These are phyloP conservation scores for Flueggea neowawraea DNA, from an alignment of 441 rosid genomes.

Conservation along the genomic window DNA sequence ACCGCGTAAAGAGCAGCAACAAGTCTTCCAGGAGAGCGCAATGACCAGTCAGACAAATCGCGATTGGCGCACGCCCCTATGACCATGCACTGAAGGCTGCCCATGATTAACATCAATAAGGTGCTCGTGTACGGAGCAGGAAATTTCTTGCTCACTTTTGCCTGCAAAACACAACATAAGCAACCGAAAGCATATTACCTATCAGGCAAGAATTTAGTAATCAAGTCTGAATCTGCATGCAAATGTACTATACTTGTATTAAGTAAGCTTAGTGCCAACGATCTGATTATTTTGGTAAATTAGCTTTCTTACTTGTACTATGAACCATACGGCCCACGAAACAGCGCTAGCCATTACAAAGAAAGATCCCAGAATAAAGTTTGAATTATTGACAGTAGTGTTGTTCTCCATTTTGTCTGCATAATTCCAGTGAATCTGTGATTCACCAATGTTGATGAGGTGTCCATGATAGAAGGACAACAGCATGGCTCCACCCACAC, in stretches of 20 bases:
- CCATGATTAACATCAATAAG: constrained; percentile 68
- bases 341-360: constrained; percentile 53
- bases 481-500: constrained; percentile 94
- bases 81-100: constrained; percentile 54
- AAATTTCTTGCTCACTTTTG: constrained; percentile 52
- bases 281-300: no score
- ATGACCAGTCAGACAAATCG: constrained; percentile 54
- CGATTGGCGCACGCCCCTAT: constrained; percentile 43
- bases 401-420: constrained; percentile 30
- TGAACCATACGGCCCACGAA: constrained; percentile 76
- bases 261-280: no score
- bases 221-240: no score
- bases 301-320: constrained; percentile 55
- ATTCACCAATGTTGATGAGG: constrained; percentile 48
- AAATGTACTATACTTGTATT: no score
- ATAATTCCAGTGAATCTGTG: constrained; percentile 69
- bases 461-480: constrained; percentile 87
- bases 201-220: no score
- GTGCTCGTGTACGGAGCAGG: constrained; percentile 89
- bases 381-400: constrained; percentile 18
- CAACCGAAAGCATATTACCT: neutral
- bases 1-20: constrained; percentile 70
- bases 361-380: constrained; percentile 58
- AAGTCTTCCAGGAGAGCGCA: constrained; percentile 47
- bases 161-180: constrained; percentile 31